Percentiles rank a stretch among this genome's conserved stretches.
phyloP scores from a whole-genome alignment of 129 eudicot genomes.

The Erigeron canadensis region DNA sequence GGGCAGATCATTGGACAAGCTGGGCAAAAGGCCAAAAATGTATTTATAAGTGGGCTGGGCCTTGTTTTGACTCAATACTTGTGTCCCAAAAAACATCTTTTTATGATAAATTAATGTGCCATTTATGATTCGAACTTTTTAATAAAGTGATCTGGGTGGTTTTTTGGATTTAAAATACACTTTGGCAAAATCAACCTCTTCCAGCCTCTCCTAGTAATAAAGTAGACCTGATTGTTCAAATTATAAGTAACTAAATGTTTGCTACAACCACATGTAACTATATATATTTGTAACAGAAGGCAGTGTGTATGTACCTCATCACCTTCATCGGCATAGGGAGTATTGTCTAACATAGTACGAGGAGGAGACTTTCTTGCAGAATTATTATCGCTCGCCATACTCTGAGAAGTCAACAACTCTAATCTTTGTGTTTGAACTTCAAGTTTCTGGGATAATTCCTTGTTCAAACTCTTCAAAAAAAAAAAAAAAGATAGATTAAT shows the following conservation, averaged over 20 bases:
- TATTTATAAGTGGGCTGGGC: not conserved
- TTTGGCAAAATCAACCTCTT: not conserved
- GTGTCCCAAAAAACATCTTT: not conserved
- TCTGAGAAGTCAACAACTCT: constrained; percentile 88
- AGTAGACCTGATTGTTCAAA: not conserved
- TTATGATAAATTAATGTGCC: no score
- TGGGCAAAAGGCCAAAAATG: not conserved
- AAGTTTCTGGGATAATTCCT: constrained; percentile 83
- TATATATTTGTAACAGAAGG: not conserved
- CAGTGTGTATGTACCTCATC: constrained; percentile 65
- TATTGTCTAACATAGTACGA: constrained; percentile 43
- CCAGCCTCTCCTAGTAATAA: not conserved
- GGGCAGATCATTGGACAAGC: not conserved
- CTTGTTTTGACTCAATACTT: not conserved
- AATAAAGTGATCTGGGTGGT: not conserved
- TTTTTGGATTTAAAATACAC: not conserved
- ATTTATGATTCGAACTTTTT: no score
- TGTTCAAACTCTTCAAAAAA: constrained; percentile 65
- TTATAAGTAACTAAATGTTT: not conserved
- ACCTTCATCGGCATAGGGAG: constrained; percentile 91
- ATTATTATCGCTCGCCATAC: constrained; percentile 62
- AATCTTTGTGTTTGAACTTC: constrained; percentile 96
- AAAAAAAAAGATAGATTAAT: constrained; percentile 1
- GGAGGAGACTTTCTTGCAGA: constrained; percentile 51
- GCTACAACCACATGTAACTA: not conserved